Percentiles rank a stretch among this genome's conserved stretches.
phyloP scores from a whole-genome alignment of 2,329 filamentous ascomycete genomes.

The Diaporthe aspalathi region DNA sequence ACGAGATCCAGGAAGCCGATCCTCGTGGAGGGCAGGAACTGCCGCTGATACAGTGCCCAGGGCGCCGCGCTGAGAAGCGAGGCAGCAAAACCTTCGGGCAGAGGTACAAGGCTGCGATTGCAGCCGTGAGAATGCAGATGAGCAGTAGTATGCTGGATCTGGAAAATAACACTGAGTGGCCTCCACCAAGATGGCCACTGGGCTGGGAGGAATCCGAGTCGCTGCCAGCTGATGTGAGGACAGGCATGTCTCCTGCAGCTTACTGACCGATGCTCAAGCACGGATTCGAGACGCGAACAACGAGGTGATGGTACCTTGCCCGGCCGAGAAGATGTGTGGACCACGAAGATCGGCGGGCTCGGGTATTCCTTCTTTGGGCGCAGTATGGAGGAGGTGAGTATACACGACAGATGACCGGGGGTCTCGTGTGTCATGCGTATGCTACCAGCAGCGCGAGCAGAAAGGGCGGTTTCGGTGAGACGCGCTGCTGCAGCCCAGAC shows the following conservation, averaged over 20 bases:
- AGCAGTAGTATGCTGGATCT: neutral
- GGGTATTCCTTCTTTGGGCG: neutral
- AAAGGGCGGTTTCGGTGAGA: slow-evolving; percentile 2
- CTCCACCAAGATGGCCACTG: slow-evolving; percentile 19
- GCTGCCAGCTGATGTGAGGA: slow-evolving; percentile 33
- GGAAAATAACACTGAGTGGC: slow-evolving; percentile 1
- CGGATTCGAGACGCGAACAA: neutral
- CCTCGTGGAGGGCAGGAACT: slow-evolving; percentile 7
- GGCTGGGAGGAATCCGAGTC: slow-evolving; percentile 21
- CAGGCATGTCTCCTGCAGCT: slow-evolving; percentile 35
- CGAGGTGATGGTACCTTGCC: slow-evolving; percentile 4
- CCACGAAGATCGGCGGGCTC: slow-evolving; percentile 26
- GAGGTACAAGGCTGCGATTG: slow-evolving; percentile 5
- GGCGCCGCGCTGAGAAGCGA: slow-evolving; percentile 1
- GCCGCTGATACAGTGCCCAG: neutral
- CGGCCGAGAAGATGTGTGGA: neutral
- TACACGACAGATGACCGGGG: neutral
- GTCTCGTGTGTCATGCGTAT: slow-evolving; percentile 1
- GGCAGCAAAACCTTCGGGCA: neutral
- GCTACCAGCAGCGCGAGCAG: slow-evolving; percentile 6
- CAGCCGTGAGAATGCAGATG: neutral
- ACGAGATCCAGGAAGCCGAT: neutral
- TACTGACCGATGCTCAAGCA: slow-evolving; percentile 2
- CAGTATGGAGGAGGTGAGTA: slow-evolving; percentile 2
- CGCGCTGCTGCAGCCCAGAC: slow-evolving; percentile 23